phyloP scores from a whole-genome alignment of 2,329 filamentous ascomycete species.

The Paraphoma chrysanthemicola region DNA sequence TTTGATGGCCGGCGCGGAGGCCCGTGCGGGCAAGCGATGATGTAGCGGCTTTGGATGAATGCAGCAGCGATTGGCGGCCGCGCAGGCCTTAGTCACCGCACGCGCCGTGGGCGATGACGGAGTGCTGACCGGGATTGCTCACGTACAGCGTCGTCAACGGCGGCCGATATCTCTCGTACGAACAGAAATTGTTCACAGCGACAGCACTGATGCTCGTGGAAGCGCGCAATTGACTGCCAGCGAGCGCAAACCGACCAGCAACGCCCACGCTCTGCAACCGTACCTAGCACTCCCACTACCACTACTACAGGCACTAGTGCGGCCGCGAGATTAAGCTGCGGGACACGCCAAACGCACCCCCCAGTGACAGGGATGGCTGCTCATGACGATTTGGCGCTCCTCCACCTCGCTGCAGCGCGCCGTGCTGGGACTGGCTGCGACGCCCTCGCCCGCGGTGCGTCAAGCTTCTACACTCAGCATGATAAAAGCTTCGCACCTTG shows the following conservation, averaged over 20 bases:
- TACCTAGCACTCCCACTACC: constrained; percentile 2
- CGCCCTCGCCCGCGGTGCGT: constrained; percentile 6
- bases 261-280: neutral
- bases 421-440: neutral
- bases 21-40: constrained; percentile 13
- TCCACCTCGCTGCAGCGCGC: neutral
- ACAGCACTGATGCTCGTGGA: too few species aligned
- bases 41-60: constrained; percentile 1
- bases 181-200: too few species aligned
- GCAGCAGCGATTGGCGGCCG: constrained; percentile 16
- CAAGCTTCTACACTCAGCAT: constrained; percentile 26
- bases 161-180: too few species aligned
- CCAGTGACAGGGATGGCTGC: constrained; percentile 15
- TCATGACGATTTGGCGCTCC: constrained; percentile 15
- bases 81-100: neutral
- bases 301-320: constrained; percentile 5
- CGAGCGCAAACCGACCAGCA: too few species aligned
- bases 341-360: constrained; percentile 18
- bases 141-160: neutral
- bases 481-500: constrained; percentile 22
- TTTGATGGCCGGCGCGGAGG: constrained; percentile 9
- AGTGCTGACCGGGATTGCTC: neutral
- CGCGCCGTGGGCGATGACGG: constrained; percentile 4
- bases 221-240: too few species aligned
- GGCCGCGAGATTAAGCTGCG: constrained; percentile 19